These are phyloP conservation scores for Citrus unshiu DNA, from an alignment of 345 rosid genomes.

Conservation along the genomic window DNA sequence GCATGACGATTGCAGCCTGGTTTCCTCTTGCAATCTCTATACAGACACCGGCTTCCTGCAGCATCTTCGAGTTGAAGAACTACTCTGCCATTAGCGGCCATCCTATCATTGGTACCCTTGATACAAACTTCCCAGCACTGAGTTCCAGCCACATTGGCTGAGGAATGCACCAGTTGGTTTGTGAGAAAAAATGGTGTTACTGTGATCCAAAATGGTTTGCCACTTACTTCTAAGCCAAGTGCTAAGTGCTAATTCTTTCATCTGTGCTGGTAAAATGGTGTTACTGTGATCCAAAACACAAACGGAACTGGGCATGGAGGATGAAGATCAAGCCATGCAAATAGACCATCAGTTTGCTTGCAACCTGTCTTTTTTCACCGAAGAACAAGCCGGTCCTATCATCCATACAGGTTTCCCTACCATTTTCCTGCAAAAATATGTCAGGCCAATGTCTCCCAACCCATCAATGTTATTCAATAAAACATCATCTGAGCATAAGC, in stretches of 20 bases:
- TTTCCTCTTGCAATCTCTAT: conserved; percentile 8
- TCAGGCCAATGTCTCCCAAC: neutral
- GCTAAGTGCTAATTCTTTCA: conserved; percentile 13
- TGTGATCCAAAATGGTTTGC: neutral
- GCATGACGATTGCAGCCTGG: neutral
- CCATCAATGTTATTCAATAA: conserved; percentile 11
- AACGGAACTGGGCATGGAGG: conserved; percentile 11
- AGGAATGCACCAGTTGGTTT: conserved; percentile 15
- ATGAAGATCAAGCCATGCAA: conserved; percentile 14
- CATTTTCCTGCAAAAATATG: conserved; percentile 17
- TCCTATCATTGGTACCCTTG: conserved; percentile 20
- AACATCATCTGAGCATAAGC: conserved; percentile 11
- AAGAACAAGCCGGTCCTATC: neutral
- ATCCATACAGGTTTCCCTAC: conserved; percentile 15
- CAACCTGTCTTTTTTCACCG: neutral
- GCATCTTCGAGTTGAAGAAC: conserved; percentile 17
- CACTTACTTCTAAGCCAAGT: conserved; percentile 17
- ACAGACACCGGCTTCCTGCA: conserved; percentile 8
- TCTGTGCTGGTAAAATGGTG: conserved; percentile 8
- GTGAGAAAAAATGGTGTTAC: conserved; percentile 1
- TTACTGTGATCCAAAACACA: conserved; percentile 11
- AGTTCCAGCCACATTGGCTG: conserved; percentile 24
- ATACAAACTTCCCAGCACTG: conserved; percentile 15
- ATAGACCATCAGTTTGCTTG: neutral
- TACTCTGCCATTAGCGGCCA: conserved; percentile 23